Evolutionary conservation across 345 rosid genomes (phyloP).

Genomic region (thale cress (Arabidopsis thaliana)): DNA sequence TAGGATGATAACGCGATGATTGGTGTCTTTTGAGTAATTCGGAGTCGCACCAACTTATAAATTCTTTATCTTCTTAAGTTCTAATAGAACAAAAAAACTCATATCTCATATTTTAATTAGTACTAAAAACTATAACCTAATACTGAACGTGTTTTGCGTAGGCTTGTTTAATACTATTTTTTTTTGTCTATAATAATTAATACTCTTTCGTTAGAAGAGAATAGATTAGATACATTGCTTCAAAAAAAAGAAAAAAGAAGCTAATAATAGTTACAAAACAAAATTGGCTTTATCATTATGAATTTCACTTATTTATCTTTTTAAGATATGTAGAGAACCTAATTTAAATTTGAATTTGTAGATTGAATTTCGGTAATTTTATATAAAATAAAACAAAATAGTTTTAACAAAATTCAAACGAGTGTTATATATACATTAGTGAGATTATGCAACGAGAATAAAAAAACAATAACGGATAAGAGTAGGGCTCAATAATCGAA

Average conservation of each 20-base stretch:
- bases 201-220: background rate
- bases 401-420: no score
- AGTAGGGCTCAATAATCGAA: constrained; percentile 20
- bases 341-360: background rate
- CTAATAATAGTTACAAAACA: background rate
- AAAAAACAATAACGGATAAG: constrained; percentile 16
- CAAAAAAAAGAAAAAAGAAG: no score
- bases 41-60: constrained; percentile 40
- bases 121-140: background rate
- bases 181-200: background rate
- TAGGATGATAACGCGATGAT: constrained; percentile 33
- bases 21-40: constrained; percentile 37
- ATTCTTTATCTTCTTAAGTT: background rate
- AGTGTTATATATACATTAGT: background rate
- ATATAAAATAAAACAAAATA: no score
- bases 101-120: background rate
- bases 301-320: background rate
- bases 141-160: background rate
- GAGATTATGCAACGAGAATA: background rate
- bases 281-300: background rate
- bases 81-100: background rate
- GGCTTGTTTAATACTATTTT: background rate
- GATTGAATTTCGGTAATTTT: no score
- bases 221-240: no score
- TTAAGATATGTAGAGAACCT: background rate